Base-by-base conservation (phyloP, 768 basidiomycete genomes). In the Termitomyces sp. region DNA sequence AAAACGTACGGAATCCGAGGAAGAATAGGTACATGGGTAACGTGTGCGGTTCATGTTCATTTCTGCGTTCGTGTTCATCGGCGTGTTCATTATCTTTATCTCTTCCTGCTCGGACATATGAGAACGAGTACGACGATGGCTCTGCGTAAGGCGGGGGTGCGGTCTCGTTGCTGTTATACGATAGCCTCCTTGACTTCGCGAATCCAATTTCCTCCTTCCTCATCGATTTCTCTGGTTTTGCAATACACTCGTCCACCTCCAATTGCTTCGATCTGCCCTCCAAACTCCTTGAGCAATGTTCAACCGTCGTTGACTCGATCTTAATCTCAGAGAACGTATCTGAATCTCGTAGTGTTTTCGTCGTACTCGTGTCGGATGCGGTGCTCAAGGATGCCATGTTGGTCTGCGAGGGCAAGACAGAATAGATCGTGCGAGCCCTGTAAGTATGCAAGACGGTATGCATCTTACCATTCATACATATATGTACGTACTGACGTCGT, bases 1-100 rank as follows among this genome's bases (percentile, higher is more conserved):
- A 18, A 12, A 24, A 58, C 62, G 10, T 42, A 62, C 62, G 54
- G 33, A 62, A 62, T 24, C 62, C 62, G 5, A 59, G 41, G 50
- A 62, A 51, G 50, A 62, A 62, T 5, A 62, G 18, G 31, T 52
- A 62, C 58, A 59, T 59, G 5, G 57, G 48, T 33, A 59, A 20
- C 13, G 55, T 56, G 24, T 42, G 58, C 22, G 61, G 55, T 50
- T 56, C 60, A 7, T 26, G 34, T 29, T 37, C 39, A 12, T 22
- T 22, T 26, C 26, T 22, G 8, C 24, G 9, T 34, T 50, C 33
- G 47, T 48, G 13, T 48, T 47, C 46, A 31, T 33, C 15, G 22
- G 33, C 4, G 13, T 4, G 39, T 22, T 39, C 41, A 20, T 42
- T 1, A 3, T 33, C 10, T 8, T 22, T 10, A 15, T 16, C 47